Evolutionary conservation across 441 rosid genomes (phyloP), one percentile per base, ranked within the genome.

Genomic region (Macaranga tanarius): DNA sequence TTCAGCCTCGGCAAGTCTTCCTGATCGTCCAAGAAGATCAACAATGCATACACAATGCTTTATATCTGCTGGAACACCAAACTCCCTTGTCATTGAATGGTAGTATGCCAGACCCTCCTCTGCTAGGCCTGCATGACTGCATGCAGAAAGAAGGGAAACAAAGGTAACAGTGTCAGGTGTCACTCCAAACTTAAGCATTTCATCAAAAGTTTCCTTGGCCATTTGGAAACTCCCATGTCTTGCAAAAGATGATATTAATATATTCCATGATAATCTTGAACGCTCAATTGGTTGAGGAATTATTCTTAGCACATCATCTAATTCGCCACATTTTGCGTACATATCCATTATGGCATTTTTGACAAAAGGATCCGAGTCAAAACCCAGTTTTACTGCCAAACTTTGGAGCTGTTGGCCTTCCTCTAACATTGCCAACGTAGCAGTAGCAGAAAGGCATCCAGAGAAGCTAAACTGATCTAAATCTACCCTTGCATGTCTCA

Each of bases 21-120:
- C 97, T 78, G 97, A 83, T 74, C 97, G 78, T 63, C 97, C 95
- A n/a, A 94, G 90, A 78, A 94, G 97, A 87, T 94, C 97, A 67
- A 92, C 79, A 5, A 92, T 79, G 76, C 98, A 92, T 57, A 92
- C 93, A 65, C 95, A 92, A 77, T 94, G 98, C 83, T 86, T 92
- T 73, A 87, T 79, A 16, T 83, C 79, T 20, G 85, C 85, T 0
- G 82, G 79, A 59, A 94, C 70, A 73, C 84, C 83, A 45, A 89
- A 94, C 56, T 87, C 88, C 65, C 77, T 79, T 50, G 79, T 78
- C 87, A 94, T 92, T 76, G 84, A 76, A 77, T 79, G 74, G 65
- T 87, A 94, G 76, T 88, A 87, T 19, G 78, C 80, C 58, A 90
- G 85, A 75, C 97, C 98, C 71, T 90, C 88, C 47, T 94, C 87